phyloP scores from a whole-genome alignment of 2,329 filamentous ascomycete genomes.

The Venturia carpophila region DNA sequence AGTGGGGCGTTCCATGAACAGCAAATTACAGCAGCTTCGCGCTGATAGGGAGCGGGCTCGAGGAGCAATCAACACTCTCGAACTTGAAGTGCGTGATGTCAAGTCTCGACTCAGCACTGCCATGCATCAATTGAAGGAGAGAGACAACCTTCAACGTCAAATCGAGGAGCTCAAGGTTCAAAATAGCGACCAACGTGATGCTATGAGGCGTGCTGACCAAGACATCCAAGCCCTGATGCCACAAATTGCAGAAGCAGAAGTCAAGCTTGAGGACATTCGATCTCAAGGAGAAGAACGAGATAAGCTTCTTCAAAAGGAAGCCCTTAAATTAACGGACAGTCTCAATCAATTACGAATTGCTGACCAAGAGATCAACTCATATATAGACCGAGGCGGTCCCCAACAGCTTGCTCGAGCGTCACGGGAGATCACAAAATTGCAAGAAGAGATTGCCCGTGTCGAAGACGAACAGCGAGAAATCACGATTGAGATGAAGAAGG shows the following conservation, averaged over 20 bases:
- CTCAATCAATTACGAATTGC: conserved; percentile 69
- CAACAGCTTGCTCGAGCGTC: conserved; percentile 62
- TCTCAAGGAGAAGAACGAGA: conserved; percentile 65
- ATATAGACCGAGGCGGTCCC: conserved; percentile 67
- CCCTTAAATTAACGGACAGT: conserved; percentile 63
- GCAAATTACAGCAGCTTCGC: conserved; percentile 56
- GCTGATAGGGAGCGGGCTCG: conserved; percentile 64
- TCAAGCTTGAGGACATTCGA: conserved; percentile 68
- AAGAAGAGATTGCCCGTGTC: conserved; percentile 55
- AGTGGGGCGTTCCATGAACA: conserved; percentile 57
- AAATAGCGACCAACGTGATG: conserved; percentile 59
- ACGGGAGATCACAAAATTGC: conserved; percentile 59
- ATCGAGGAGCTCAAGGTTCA: conserved; percentile 66
- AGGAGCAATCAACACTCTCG: conserved; percentile 59
- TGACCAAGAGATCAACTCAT: conserved; percentile 70
- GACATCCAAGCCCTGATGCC: conserved; percentile 70
- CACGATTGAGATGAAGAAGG: conserved; percentile 63
- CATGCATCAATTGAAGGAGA: conserved; percentile 72
- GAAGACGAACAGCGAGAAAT: conserved; percentile 62
- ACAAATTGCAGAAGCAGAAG: conserved; percentile 65
- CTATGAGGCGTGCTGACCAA: conserved; percentile 60
- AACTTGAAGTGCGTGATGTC: conserved; percentile 69
- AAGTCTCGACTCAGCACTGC: conserved; percentile 64
- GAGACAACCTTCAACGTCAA: conserved; percentile 59
- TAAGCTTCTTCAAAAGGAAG: conserved; percentile 60